phyloP scores from a whole-genome alignment of 345 rosid species.

The Salix brachista region DNA sequence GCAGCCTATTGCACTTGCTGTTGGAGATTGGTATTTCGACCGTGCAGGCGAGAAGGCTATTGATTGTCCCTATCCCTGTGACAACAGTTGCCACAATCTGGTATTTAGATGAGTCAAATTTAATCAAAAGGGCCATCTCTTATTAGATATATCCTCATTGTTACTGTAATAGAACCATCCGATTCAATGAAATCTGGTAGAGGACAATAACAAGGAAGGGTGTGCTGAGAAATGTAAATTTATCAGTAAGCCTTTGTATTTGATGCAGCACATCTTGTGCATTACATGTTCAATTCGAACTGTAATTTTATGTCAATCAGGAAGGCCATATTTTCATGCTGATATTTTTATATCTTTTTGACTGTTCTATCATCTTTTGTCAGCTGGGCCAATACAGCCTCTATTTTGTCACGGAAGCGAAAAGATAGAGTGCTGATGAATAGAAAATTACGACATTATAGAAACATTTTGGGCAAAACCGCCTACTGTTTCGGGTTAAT shows the following conservation, averaged over 20 bases:
- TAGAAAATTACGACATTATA: no score
- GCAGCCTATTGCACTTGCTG: conserved; percentile 83
- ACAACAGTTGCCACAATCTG: conserved; percentile 84
- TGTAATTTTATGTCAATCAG: neutral
- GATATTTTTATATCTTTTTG: neutral
- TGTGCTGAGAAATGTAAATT: conserved; percentile 23
- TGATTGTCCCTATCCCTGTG: conserved; percentile 91
- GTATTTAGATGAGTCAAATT: conserved; percentile 51
- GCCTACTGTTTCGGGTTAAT: no score
- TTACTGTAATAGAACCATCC: neutral
- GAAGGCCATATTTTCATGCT: neutral
- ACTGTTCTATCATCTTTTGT: no score
- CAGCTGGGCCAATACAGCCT: no score
- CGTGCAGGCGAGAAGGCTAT: conserved; percentile 56
- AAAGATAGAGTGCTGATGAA: no score
- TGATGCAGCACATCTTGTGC: neutral
- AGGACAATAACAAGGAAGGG: conserved; percentile 27
- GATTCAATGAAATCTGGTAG: conserved; percentile 17
- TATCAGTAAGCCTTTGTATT: conserved; percentile 13
- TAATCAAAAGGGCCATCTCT: neutral
- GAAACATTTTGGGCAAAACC: no score
- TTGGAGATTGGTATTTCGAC: conserved; percentile 93
- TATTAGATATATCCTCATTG: neutral
- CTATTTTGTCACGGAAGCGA: no score
- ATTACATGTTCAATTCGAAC: neutral